A percentile compares a stretch with the other conserved stretches of the same genome.
Evolutionary conservation across 1,284 basidiomycete species (phyloP).

Genomic region (Stereum hirsutum): DNA sequence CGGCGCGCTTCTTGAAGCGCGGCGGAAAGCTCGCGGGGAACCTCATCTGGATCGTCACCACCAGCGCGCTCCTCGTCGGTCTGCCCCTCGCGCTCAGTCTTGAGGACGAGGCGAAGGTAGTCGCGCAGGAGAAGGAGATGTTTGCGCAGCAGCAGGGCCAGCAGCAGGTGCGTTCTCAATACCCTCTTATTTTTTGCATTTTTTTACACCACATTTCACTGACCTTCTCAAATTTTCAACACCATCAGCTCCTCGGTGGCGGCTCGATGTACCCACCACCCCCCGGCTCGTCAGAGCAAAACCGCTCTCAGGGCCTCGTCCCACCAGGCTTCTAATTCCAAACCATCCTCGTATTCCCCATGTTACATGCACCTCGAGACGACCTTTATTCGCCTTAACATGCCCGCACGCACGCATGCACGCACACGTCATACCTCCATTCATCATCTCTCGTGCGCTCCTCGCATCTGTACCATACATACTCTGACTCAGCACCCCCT

Average conservation of each 20-base stretch:
- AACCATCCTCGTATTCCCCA: too few relatives aligned
- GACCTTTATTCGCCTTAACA: neutral
- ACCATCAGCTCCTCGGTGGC: conserved; percentile 49
- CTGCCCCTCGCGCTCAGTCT: conserved; percentile 88
- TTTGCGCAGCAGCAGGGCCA: conserved; percentile 88
- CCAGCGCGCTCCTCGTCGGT: conserved; percentile 87
- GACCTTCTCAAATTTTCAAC: too few relatives aligned
- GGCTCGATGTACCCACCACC: conserved; percentile 47
- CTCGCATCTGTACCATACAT: too few relatives aligned
- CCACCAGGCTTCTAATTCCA: conserved; percentile 63
- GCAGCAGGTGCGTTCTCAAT: conserved; percentile 62
- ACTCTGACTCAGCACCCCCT: too few relatives aligned
- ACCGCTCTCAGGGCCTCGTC: conserved; percentile 56
- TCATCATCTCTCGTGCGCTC: too few relatives aligned
- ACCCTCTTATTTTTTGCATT: conserved; percentile 1
- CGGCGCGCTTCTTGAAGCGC: conserved; percentile 55
- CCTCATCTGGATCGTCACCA: conserved; percentile 92
- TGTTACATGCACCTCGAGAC: too few relatives aligned
- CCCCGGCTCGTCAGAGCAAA: conserved; percentile 25
- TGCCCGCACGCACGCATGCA: neutral
- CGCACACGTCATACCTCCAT: neutral
- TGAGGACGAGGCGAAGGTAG: conserved; percentile 93
- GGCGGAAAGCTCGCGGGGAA: conserved; percentile 74
- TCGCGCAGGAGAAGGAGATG: conserved; percentile 93
- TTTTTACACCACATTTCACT: conserved; percentile 11